phyloP scores from a whole-genome alignment of 306 rosid genomes.

The Sphenostylis stenocarpa region DNA sequence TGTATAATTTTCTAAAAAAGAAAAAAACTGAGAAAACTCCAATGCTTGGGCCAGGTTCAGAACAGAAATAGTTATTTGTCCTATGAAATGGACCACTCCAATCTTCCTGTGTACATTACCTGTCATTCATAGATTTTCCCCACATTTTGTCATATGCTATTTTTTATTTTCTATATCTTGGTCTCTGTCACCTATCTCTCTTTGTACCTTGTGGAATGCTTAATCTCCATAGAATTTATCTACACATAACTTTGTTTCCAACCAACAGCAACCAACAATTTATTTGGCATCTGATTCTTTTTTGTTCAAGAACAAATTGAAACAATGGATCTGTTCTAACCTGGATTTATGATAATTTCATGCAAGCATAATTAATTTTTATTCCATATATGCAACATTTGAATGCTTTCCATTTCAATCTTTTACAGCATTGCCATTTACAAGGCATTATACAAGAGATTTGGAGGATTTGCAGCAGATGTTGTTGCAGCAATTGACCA shows the following conservation, averaged over 20 bases:
- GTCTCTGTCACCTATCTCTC: not conserved
- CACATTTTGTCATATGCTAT: not conserved
- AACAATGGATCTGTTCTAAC: not conserved
- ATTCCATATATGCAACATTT: not conserved
- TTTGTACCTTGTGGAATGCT: not conserved
- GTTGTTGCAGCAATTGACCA: conserved; percentile 98
- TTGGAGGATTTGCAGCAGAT: conserved; percentile 99
- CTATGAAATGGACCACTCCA: not conserved
- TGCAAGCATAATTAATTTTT: not conserved
- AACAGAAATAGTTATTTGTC: not conserved
- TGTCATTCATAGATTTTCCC: not conserved
- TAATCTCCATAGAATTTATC: not conserved
- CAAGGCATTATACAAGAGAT: conserved; percentile 89
- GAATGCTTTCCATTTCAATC: conserved; percentile 28
- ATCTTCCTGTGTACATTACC: not conserved
- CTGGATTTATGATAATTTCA: conserved; percentile 13
- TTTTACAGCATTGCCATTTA: conserved; percentile 80
- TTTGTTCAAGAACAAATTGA: not conserved
- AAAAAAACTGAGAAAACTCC: not conserved
- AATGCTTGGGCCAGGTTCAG: not conserved
- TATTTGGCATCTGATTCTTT: not conserved
- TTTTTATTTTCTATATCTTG: not conserved
- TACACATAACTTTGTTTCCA: not conserved
- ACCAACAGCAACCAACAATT: not conserved
- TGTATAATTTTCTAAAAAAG: not conserved